Conservation (phyloP, 1,284 basidiomycete species). For the Cystobasidium pallidum region DNA sequence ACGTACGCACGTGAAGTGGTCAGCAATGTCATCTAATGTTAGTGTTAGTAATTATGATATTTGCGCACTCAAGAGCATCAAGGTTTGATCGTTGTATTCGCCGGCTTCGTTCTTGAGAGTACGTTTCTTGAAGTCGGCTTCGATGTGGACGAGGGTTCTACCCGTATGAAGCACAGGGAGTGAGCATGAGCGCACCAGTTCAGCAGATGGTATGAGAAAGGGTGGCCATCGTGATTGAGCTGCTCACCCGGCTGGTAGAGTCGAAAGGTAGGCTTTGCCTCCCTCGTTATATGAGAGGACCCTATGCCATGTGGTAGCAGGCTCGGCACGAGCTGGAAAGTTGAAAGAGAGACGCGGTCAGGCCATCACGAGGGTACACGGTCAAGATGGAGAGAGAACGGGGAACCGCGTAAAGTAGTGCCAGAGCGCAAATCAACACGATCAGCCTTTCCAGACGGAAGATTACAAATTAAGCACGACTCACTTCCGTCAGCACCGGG, state of each 20-base stretch:
- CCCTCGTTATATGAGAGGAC: conserved; percentile 68
- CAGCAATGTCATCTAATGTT: background rate
- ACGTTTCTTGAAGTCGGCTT: conserved; percentile 49
- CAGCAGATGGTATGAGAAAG: too few relatives aligned
- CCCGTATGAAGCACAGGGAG: background rate
- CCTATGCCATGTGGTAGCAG: conserved; percentile 71
- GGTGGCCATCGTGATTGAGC: background rate
- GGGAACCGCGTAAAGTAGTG: background rate
- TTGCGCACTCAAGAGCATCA: conserved; percentile 28
- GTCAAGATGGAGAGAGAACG: background rate
- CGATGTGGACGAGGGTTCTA: conserved; percentile 51
- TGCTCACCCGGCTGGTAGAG: conserved; percentile 65
- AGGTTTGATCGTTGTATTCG: conserved; percentile 45
- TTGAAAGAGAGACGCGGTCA: too few relatives aligned
- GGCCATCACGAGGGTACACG: too few relatives aligned
- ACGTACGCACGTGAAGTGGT: background rate
- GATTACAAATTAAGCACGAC: conserved; percentile 12
- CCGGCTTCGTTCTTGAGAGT: conserved; percentile 45
- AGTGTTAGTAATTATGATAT: background rate
- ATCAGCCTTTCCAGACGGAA: background rate
- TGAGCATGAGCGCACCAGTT: too few relatives aligned
- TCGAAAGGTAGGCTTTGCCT: conserved; percentile 66
- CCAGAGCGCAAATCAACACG: background rate
- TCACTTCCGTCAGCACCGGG: conserved; percentile 56
- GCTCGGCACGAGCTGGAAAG: conserved; percentile 64